Evolutionary conservation across 2,329 filamentous ascomycete species (phyloP), one percentile per base, ranked within the genome.

Genomic region (Beauveria pseudobassiana): DNA sequence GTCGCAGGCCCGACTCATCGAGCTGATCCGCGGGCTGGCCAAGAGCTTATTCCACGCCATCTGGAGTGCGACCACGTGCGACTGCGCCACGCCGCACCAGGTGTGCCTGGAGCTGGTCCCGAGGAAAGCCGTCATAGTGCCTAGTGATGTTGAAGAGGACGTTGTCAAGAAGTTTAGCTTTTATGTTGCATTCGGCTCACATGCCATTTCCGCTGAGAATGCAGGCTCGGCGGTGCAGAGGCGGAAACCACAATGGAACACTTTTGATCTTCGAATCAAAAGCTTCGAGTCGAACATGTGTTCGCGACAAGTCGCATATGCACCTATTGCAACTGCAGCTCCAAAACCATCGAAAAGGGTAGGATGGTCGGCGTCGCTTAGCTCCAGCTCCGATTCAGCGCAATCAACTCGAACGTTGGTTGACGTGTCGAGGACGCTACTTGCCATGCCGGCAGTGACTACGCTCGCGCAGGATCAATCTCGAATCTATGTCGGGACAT

Each of bases 111-210:
- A 46, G n/a, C 43, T 46, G n/a, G 43, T 46, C 43, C 43, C 30
- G 3, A 40, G 56, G 45, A 63, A 56, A 5, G 50, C 34, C 22
- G 18, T 60, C 16, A 22, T 63, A 8, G 26, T 63, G 6, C 61
- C 62, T 10, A 43, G 50, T 26, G 50, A 63, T 40, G 12, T 8
- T 0, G 62, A 63, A 28, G 56, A 63, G 2, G 42, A 60, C 7
- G 45, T 59, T 26, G 45, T n/a, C 7, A 48, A 26, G 24, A 5
- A 26, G 20, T 48, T 48, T 24, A 26, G 9, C 45, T 48, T 48
- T 48, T 24, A 24, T 26, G 45, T 48, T 48, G 45, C 45, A 3
- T 48, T 48, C 5, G 45, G 45, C 45, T 48, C 45, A 16, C 45
- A 48, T 48, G 22, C 5, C 45, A 26, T 14, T 14, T 1, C 22